These are phyloP conservation scores for Suillus fuscotomentosus DNA, from an alignment of 768 basidiomycete genomes.

Conservation along the genomic window DNA sequence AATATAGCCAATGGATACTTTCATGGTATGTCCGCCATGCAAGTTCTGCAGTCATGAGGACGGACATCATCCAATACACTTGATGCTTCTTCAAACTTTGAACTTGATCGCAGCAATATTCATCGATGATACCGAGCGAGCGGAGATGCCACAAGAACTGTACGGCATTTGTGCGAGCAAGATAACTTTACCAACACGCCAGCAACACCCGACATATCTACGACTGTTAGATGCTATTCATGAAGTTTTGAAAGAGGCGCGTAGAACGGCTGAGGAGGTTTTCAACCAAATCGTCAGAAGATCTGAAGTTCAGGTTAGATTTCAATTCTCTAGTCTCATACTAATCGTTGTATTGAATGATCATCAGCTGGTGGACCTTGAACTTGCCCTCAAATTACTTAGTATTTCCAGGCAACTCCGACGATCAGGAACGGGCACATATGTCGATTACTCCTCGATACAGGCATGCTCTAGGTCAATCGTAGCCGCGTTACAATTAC, in stretches of 20 bases:
- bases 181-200: not conserved
- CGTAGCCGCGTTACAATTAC: slow-evolving; percentile 35
- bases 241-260: slow-evolving; percentile 21
- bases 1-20: slow-evolving; percentile 52
- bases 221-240: slow-evolving; percentile 20
- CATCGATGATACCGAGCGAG: slow-evolving; percentile 31
- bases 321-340: not conserved
- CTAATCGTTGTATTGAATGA: not conserved
- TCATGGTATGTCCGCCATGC: slow-evolving; percentile 39
- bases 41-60: slow-evolving; percentile 23
- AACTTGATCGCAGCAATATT: slow-evolving; percentile 42
- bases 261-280: slow-evolving; percentile 13
- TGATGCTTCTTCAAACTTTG: slow-evolving; percentile 39
- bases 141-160: not conserved
- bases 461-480: slow-evolving; percentile 61
- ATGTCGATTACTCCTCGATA: slow-evolving; percentile 66
- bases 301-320: slow-evolving; percentile 28
- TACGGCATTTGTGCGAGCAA: not conserved
- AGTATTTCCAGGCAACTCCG: slow-evolving; percentile 42
- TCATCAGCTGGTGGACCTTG: slow-evolving; percentile 28
- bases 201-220: not conserved
- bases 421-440: slow-evolving; percentile 32
- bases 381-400: slow-evolving; percentile 37
- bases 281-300: slow-evolving; percentile 15
- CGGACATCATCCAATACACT: slow-evolving; percentile 28